phyloP scores from a whole-genome alignment of 75 land plant species.

The Ceratopteris richardii region DNA sequence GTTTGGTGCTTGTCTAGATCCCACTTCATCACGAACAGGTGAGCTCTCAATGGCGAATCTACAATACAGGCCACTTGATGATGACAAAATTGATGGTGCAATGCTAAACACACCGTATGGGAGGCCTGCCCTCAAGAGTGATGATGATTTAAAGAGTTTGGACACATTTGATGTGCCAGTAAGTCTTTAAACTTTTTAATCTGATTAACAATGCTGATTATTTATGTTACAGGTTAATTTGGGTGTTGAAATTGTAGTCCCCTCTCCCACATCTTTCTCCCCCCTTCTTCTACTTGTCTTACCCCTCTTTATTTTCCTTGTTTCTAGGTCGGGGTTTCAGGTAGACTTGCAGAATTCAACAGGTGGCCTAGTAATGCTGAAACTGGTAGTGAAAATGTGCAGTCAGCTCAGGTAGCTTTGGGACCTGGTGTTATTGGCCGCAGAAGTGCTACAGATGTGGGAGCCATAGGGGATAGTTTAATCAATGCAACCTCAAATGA shows the following conservation, averaged over 20 bases:
- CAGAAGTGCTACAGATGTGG: slow-evolving; percentile 72
- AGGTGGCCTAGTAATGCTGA: slow-evolving; percentile 66
- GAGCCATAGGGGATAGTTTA: slow-evolving; percentile 81
- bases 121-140: slow-evolving; percentile 30
- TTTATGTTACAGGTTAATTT: too few species aligned
- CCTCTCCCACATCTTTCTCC: too few species aligned
- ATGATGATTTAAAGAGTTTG: slow-evolving; percentile 71
- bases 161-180: slow-evolving; percentile 52
- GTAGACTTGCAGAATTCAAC: slow-evolving; percentile 48
- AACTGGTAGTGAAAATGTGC: slow-evolving; percentile 66
- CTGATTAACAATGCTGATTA: too few species aligned
- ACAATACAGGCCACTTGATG: slow-evolving; percentile 44
- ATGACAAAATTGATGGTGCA: slow-evolving; percentile 33
- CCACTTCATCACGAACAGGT: background rate
- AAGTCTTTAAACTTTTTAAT: slow-evolving; percentile 19
- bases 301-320: background rate
- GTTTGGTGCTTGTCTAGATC: background rate
- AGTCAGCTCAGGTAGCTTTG: slow-evolving; percentile 27
- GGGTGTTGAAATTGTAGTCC: too few species aligned
- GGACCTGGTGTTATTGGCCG: slow-evolving; percentile 91
- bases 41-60: slow-evolving; percentile 24
- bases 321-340: slow-evolving; percentile 54
- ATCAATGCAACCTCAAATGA: slow-evolving; percentile 46
- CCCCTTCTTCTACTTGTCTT: too few species aligned
- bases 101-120: slow-evolving; percentile 25